Conservation (phyloP, 345 rosid genomes). For the Acer negundo region DNA sequence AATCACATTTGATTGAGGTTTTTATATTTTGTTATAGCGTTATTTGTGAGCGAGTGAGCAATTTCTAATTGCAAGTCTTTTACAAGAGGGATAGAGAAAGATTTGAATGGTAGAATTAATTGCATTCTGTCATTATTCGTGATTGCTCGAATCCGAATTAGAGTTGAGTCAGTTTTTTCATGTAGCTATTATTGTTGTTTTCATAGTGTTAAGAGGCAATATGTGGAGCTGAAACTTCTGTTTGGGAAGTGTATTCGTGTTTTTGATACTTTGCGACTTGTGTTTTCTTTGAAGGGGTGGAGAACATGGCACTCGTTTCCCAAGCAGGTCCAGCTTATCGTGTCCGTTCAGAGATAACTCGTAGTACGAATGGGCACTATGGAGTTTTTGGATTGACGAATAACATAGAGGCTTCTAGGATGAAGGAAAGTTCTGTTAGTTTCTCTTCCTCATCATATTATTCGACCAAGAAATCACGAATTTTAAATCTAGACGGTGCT, state of each 20-base stretch:
- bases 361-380: constrained; percentile 33
- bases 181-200: not conserved
- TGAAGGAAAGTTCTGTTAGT: constrained; percentile 38
- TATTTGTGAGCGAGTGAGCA: not conserved
- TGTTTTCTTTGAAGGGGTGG: constrained; percentile 33
- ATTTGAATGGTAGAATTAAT: not conserved
- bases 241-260: not conserved
- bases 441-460: constrained; percentile 41
- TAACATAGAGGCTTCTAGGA: constrained; percentile 32
- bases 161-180: not conserved
- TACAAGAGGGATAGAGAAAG: not conserved
- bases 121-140: not conserved
- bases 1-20: not conserved
- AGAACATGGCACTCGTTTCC: constrained; percentile 62
- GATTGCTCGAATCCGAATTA: not conserved
- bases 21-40: not conserved
- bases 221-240: not conserved
- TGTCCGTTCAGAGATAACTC: constrained; percentile 34
- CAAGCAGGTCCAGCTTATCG: constrained; percentile 48
- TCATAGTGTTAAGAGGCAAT: not conserved
- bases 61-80: not conserved
- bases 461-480: constrained; percentile 25
- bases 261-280: constrained; percentile 8
- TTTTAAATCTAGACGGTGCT: constrained; percentile 27
- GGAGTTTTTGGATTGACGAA: constrained; percentile 29